Evolutionary conservation across 73 alveolate species (phyloP).

Genomic region (Paramecium tetraurelia): DNA sequence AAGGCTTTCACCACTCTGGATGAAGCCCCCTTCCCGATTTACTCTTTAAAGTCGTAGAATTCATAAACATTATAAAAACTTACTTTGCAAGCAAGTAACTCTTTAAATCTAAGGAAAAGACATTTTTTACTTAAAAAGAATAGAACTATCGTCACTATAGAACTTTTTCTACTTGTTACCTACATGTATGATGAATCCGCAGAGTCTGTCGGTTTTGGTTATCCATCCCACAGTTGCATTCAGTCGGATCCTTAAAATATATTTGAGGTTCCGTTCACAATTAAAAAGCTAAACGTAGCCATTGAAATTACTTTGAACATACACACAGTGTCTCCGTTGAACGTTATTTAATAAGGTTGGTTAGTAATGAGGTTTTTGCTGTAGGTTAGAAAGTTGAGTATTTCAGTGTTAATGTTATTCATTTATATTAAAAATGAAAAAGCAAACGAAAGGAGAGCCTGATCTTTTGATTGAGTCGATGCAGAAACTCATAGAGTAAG

Average conservation of each 20-base stretch:
- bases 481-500: slow-evolving; percentile 40
- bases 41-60: not conserved
- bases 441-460: not conserved
- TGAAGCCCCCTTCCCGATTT: not conserved
- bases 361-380: not conserved
- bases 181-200: not conserved
- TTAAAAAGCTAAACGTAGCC: not conserved
- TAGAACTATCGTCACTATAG: not conserved
- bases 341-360: not conserved
- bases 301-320: not conserved
- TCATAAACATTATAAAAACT: not conserved
- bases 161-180: not conserved
- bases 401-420: not conserved
- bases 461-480: slow-evolving; percentile 43
- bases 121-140: not conserved
- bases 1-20: not conserved
- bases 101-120: not conserved
- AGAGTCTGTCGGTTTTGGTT: not conserved
- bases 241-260: not conserved
- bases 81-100: not conserved
- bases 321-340: not conserved
- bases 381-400: not conserved
- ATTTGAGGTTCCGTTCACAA: not conserved
- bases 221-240: not conserved
- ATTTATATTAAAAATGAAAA: not conserved